These are phyloP conservation scores for Dactylellina sp. DNA, from an alignment of 2,329 filamentous ascomycete species.

Conservation along the genomic window DNA sequence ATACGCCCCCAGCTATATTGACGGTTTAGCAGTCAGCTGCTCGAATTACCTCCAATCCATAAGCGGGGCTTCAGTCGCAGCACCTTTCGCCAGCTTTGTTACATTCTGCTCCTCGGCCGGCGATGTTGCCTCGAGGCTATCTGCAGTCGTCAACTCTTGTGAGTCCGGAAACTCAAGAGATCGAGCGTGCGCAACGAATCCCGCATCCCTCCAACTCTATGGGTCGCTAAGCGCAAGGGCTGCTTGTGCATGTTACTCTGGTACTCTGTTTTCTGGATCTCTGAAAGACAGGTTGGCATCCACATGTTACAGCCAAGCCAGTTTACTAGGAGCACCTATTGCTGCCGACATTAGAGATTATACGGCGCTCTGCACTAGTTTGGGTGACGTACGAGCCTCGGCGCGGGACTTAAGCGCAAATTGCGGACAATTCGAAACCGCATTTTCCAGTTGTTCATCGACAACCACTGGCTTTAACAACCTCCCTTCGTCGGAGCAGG, in stretches of 20 bases:
- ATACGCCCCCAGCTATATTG: conserved; percentile 21
- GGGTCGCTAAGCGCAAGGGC: conserved; percentile 33
- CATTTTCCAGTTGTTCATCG: conserved; percentile 25
- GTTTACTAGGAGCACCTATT: conserved; percentile 6
- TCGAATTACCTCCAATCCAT: conserved; percentile 21
- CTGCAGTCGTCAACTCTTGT: conserved; percentile 15
- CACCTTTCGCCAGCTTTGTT: conserved; percentile 26
- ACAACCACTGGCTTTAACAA: conserved; percentile 3
- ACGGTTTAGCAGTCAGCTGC: conserved; percentile 27
- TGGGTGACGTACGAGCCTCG: conserved; percentile 36
- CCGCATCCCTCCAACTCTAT: conserved; percentile 18
- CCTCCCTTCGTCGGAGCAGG: conserved; percentile 13
- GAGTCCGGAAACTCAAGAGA: conserved; percentile 15
- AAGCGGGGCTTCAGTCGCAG: conserved; percentile 9
- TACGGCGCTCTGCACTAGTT: conserved; percentile 26
- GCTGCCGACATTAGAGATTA: conserved; percentile 13
- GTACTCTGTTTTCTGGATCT: conserved; percentile 14
- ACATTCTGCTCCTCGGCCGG: conserved; percentile 28
- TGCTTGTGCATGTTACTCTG: conserved; percentile 39
- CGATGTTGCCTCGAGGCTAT: conserved; percentile 15
- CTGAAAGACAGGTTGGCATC: conserved; percentile 23
- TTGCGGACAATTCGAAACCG: conserved; percentile 20
- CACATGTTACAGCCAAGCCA: conserved; percentile 25
- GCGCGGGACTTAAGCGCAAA: conserved; percentile 15
- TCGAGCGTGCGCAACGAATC: conserved; percentile 8